phyloP scores from a whole-genome alignment of 331 rosid species.

The Quercus lobata region DNA sequence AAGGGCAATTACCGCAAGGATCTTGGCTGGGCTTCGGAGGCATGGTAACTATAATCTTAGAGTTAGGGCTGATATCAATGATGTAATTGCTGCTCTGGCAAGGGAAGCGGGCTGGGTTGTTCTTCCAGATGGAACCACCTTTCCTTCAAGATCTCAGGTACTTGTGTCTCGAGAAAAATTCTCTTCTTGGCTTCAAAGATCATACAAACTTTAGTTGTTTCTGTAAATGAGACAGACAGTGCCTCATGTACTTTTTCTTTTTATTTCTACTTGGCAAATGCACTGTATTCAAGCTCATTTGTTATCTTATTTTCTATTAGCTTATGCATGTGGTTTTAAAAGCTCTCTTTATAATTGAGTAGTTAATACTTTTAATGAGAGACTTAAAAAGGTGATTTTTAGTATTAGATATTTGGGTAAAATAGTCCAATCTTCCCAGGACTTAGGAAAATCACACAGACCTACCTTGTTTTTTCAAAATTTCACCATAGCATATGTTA shows the following conservation, averaged over 20 bases:
- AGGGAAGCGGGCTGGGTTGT: conserved; percentile 99
- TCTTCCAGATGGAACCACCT: conserved; percentile 97
- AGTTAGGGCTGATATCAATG: conserved; percentile 98
- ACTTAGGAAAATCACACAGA: not conserved
- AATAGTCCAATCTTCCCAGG: not conserved
- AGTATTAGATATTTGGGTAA: not conserved
- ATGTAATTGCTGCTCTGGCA: conserved; percentile 91
- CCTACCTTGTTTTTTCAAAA: not conserved
- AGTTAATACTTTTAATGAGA: not conserved
- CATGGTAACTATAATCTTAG: conserved; percentile 98
- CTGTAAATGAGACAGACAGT: not conserved
- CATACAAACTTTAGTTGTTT: not conserved
- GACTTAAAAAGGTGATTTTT: not conserved
- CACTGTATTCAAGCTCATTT: not conserved
- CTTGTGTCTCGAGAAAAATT: conserved; percentile 8
- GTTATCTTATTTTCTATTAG: not conserved
- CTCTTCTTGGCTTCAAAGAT: conserved; percentile 1
- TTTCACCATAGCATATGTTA: no score
- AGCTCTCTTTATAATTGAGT: not conserved
- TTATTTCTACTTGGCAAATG: not conserved
- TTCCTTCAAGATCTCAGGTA: conserved; percentile 94
- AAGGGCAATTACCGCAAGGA: conserved; percentile 96
- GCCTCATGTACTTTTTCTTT: not conserved
- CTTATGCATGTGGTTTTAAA: not conserved
- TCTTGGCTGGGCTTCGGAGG: conserved; percentile 97